Conservation (phyloP, 78 protist species). For the Dictyostelium intermedium region DNA sequence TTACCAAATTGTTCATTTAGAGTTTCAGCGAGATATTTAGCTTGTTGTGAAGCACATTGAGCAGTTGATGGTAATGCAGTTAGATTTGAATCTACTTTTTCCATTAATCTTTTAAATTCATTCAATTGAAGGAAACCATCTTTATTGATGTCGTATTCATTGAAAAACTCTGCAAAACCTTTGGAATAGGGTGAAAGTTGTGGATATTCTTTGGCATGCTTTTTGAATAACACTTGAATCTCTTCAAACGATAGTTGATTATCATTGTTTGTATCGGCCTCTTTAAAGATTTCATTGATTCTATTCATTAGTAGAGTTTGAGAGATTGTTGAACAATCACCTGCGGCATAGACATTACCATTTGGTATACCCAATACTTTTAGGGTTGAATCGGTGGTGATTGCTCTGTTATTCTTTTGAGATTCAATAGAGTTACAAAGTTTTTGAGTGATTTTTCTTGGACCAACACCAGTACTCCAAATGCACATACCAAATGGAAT, state of each 20-base stretch:
- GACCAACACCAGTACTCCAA: conserved; percentile 86
- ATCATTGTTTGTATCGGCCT: conserved; percentile 72
- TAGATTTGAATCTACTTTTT: conserved; percentile 51
- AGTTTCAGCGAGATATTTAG: conserved; percentile 40
- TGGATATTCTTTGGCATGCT: conserved; percentile 35
- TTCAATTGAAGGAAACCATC: conserved; percentile 47
- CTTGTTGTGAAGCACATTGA: conserved; percentile 77
- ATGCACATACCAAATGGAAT: conserved; percentile 85
- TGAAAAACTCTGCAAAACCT: conserved; percentile 25
- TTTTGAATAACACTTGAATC: conserved; percentile 8
- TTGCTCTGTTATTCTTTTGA: conserved; percentile 34
- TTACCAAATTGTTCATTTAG: conserved; percentile 17
- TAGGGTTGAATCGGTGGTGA: conserved; percentile 6
- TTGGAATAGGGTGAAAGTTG: conserved; percentile 37
- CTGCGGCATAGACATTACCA: conserved; percentile 79
- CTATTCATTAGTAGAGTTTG: conserved; percentile 32
- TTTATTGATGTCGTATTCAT: conserved; percentile 53
- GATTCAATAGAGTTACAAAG: conserved; percentile 14
- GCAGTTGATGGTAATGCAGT: conserved; percentile 83
- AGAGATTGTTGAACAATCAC: conserved; percentile 83
- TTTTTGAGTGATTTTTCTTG: conserved; percentile 23
- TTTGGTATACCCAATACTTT: conserved; percentile 34
- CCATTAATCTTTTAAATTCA: conserved; percentile 68
- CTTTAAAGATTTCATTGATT: conserved; percentile 64
- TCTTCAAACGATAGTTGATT: conserved; percentile 50